Base-by-base conservation (phyloP, 805 yeast species). In the Candida chilensis region DNA sequence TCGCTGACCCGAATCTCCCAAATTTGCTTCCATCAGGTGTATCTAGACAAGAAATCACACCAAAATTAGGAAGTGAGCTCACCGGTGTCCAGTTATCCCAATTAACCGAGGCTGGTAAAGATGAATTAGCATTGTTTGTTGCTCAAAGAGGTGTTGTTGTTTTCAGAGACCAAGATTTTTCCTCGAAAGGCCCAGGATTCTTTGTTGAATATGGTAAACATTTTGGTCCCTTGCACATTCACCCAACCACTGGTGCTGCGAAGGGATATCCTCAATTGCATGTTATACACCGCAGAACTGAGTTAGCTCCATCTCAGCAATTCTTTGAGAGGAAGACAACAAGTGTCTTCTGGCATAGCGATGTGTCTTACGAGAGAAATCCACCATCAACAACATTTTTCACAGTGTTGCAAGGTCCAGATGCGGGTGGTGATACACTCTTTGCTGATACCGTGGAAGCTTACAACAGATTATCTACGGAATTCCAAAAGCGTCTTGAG, bases 341-440 rank as follows among this genome's bases (percentile, higher is more conserved):
- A 37, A 57, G 61, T 29, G 57, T 63, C 16, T 45, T 52, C 31
- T 81, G 83, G 82, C 90, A 81, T 52, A 70, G 83, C 3, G 92
- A 81, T 49, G 80, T 78, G 24, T 69, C 84, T 19, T 81, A 77
- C 48, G 88, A 80, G 50, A 63, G 64, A 34, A 84, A 77, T 49
- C 80, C 87, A 5, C 82, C 88, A 10, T 81, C 81, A 11, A 60
- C 70, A 33, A 81, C 94, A 1, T 68, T 78, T 37, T 75, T 82
- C 44, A 62, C 73, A 13, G 73, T 78, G 33, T 57, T 79, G 28
- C 81, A 78, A 35, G 63, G 65, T 20, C 76, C 75, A 17, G 72
- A 67, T 15, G 50, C 74, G 25, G 87, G 90, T 32, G 92, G 92
- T 37, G 92, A 82, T 50, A 82, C 85, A n/a, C 57, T 79, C 28